Percentiles rank a stretch among this genome's conserved stretches.
These are phyloP conservation scores for Umbelopsis sp. DNA, from an alignment of 192 early-diverging fungal genomes.

Conservation along the genomic window DNA sequence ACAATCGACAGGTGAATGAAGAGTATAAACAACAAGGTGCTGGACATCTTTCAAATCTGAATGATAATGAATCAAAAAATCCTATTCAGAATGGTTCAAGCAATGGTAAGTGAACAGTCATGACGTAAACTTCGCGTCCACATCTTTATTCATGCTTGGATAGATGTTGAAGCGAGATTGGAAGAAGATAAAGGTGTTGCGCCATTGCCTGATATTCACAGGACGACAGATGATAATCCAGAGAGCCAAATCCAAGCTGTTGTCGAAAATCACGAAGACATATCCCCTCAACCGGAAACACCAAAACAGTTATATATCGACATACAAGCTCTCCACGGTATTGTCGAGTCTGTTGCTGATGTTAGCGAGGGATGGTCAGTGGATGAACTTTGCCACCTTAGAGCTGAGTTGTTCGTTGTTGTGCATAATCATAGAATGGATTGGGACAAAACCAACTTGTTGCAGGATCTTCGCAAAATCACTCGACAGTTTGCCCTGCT, in stretches of 20 bases:
- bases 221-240: too few relatives aligned
- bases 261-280: neutral
- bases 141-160: too few relatives aligned
- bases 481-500: neutral
- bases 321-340: neutral
- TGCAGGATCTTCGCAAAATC: neutral
- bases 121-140: too few relatives aligned
- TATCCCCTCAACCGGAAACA: neutral
- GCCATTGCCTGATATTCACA: too few relatives aligned
- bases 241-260: neutral
- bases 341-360: neutral
- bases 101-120: too few relatives aligned
- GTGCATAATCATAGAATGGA: slow-evolving; percentile 7
- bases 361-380: neutral
- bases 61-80: too few relatives aligned
- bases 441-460: neutral
- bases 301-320: neutral
- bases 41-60: neutral
- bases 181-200: too few relatives aligned
- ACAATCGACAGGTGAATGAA: neutral
- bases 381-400: slow-evolving; percentile 9
- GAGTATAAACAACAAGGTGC: neutral
- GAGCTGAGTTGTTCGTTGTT: neutral
- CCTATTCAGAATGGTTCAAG: too few relatives aligned
- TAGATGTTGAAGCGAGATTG: too few relatives aligned